These are phyloP conservation scores for Psidium friedrichsthalianum DNA, from an alignment of 345 rosid species.

Conservation along the genomic window DNA sequence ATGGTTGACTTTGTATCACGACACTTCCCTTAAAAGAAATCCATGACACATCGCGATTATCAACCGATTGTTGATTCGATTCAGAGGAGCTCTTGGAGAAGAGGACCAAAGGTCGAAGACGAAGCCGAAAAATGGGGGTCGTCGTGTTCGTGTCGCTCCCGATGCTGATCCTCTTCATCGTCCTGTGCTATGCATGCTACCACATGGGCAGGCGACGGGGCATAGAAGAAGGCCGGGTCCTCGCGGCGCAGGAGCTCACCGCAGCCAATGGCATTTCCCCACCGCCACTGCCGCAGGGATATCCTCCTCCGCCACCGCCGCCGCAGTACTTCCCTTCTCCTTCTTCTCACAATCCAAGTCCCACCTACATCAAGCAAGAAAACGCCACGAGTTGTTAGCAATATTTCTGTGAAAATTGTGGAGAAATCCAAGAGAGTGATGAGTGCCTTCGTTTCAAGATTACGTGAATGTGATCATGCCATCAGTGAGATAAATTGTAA, in stretches of 20 bases:
- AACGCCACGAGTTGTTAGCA: background rate
- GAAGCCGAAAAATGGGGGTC: background rate
- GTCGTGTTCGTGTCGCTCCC: slow-evolving; percentile 1
- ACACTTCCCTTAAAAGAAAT: background rate
- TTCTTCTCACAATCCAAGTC: background rate
- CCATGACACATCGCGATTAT: background rate
- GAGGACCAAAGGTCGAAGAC: background rate
- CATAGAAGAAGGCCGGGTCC: background rate
- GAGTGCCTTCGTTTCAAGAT: background rate
- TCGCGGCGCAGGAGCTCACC: background rate
- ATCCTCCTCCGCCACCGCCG: background rate
- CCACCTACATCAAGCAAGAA: background rate
- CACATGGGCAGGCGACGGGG: background rate
- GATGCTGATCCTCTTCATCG: background rate
- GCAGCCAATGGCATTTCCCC: background rate
- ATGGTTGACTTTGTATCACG: background rate
- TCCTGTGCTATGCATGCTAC: background rate
- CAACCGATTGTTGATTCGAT: background rate
- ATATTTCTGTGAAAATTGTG: background rate
- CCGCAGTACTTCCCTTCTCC: background rate
- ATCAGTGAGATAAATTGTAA: background rate
- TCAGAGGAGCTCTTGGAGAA: background rate
- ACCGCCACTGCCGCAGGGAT: background rate
- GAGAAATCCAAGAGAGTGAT: background rate
- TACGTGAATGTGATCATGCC: background rate